Evolutionary conservation across 2,329 filamentous ascomycete genomes (phyloP).

Genomic region (Gyromitra esculenta): DNA sequence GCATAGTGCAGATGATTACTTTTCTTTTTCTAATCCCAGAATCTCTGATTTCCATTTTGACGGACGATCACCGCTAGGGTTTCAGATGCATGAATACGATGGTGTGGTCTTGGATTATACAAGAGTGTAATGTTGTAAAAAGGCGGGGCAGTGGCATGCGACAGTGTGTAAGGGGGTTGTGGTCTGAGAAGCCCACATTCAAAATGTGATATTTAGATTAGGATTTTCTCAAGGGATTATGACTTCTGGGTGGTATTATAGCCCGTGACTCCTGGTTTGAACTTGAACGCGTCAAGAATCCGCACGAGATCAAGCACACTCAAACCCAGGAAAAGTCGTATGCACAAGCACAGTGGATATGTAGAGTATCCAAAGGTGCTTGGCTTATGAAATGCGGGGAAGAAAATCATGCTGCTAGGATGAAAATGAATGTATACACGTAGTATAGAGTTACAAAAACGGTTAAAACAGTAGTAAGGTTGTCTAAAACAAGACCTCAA

Average conservation of each 20-base stretch:
- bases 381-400: constrained; percentile 39
- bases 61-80: constrained; percentile 49
- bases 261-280: constrained; percentile 45
- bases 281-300: constrained; percentile 26
- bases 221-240: constrained; percentile 30
- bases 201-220: constrained; percentile 47
- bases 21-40: constrained; percentile 48
- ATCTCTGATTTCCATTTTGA: constrained; percentile 48
- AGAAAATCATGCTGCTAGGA: constrained; percentile 21
- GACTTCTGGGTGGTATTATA: constrained; percentile 24
- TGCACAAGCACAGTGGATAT: constrained; percentile 40
- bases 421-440: constrained; percentile 7
- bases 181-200: not conserved
- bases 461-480: not conserved
- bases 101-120: constrained; percentile 22
- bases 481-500: not conserved
- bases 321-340: constrained; percentile 43
- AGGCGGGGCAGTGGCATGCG: constrained; percentile 15
- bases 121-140: not conserved
- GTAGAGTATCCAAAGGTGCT: constrained; percentile 17
- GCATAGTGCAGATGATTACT: constrained; percentile 50
- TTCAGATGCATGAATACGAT: constrained; percentile 45
- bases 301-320: constrained; percentile 33
- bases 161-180: constrained; percentile 12
- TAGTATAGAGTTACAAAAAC: not conserved